Evolutionary conservation across 208 protist species (phyloP), one percentile per base, ranked within the genome.

Genomic region (Leishmania gerbilli): DNA sequence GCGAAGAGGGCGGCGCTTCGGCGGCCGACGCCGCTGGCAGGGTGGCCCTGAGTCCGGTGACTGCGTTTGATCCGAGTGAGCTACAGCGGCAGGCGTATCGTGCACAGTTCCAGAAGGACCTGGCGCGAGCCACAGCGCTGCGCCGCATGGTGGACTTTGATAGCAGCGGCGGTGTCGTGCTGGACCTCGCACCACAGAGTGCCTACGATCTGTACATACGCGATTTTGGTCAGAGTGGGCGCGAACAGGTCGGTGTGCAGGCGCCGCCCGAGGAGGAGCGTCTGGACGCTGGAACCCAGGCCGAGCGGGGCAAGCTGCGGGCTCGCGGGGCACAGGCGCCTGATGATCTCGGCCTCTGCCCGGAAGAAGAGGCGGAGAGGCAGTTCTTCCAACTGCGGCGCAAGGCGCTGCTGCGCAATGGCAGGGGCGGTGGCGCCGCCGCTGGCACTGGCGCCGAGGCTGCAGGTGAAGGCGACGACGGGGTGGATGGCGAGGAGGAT

Each of bases 131-230:
- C 56, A 95, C 87, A 40, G 87, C 88, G 15, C 86, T 97, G 76
- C 91, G 92, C 31, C 94, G 94, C 19, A 84, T 97, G 17, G 89
- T 97, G 21, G 94, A 95, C 84, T 88, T 97, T 55, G 94, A 97
- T 84, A 91, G 94, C 58, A 86, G 87, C 34, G 60, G 86, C 4
- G 89, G 82, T 31, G 86, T 92, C 11, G 82, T 97, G 79, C 71
- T 91, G 19, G 94, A 96, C 74, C 71, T 92, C 17, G 88, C 92
- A 7, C 94, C 94, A 65, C 94, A 95, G 86, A 92, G 88, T 40
- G 90, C 93, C 84, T 97, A 97, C 84, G 94, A 97, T 55, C 79
- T 95, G 60, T 97, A 95, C 86, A 95, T 97, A 62, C 88, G 90
- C 40, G 92, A 90, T 51, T 95, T 95, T 87, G 87, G 90, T 24